Conservation (phyloP, 2,329 filamentous ascomycete genomes). For the Metarhizium robertsii region DNA sequence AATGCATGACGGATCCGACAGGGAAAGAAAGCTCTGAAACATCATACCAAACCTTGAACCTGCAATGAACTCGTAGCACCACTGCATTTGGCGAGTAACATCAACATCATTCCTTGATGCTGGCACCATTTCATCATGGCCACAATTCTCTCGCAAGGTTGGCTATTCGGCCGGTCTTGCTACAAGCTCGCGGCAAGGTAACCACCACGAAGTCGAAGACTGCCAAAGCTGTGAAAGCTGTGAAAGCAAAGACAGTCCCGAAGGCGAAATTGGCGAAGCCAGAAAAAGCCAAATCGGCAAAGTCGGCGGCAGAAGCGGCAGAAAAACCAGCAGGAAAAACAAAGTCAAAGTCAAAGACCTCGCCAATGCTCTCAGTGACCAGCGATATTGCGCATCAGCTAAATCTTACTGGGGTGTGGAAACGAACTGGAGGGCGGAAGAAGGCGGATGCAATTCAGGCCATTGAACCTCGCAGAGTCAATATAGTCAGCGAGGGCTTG, state of each 20-base stretch:
- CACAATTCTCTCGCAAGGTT: constrained; percentile 3
- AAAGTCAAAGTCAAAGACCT: constrained; percentile 1
- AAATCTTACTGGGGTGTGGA: constrained; percentile 18
- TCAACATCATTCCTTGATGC: background rate
- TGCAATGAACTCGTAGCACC: background rate
- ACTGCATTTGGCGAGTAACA: background rate
- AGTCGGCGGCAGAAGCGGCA: background rate
- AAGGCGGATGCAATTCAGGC: constrained; percentile 1
- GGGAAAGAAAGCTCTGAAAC: background rate
- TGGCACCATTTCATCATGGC: constrained; percentile 3
- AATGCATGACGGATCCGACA: too few species aligned
- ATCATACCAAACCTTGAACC: background rate
- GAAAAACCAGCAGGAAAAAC: background rate
- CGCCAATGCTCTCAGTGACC: constrained; percentile 9
- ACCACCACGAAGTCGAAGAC: background rate
- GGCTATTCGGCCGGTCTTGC: constrained; percentile 1
- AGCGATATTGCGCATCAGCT: constrained; percentile 17
- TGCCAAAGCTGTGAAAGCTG: background rate
- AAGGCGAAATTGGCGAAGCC: background rate
- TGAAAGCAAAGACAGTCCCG: background rate
- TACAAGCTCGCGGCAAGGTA: constrained; percentile 5
- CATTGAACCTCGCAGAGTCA: constrained; percentile 33
- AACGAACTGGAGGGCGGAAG: constrained; percentile 6
- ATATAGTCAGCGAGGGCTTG: constrained; percentile 41
- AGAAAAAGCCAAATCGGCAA: background rate